Conservation (phyloP, 352 stramenopile genomes). For the Phytophthora litchii region DNA sequence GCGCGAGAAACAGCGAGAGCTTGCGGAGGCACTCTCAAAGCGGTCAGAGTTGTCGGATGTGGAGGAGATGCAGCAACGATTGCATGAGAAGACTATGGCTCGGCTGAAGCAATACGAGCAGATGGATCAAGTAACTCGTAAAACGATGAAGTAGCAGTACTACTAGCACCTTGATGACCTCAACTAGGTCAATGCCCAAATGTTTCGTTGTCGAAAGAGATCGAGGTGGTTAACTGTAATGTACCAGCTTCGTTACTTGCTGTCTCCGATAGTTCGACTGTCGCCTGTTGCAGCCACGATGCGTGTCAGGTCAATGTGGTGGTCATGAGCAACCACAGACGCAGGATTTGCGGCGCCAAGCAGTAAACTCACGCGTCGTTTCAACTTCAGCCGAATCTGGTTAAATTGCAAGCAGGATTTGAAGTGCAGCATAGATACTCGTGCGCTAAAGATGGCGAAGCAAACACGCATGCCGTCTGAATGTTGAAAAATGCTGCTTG, state of each 20-base stretch:
- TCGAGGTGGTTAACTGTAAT: slow-evolving; percentile 3
- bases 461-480: slow-evolving; percentile 3
- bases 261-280: not conserved
- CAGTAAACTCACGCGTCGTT: slow-evolving; percentile 6
- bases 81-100: slow-evolving; percentile 65
- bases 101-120: slow-evolving; percentile 48
- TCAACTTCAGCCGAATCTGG: slow-evolving; percentile 20
- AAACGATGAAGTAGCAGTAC: slow-evolving; percentile 21
- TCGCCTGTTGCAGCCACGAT: not conserved
- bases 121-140: slow-evolving; percentile 17
- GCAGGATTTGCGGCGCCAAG: slow-evolving; percentile 10
- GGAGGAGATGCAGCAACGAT: slow-evolving; percentile 49
- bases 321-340: not conserved
- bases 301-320: not conserved
- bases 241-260: not conserved
- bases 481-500: slow-evolving; percentile 20
- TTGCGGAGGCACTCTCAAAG: slow-evolving; percentile 46
- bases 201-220: not conserved
- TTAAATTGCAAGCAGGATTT: slow-evolving; percentile 26
- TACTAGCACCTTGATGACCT: too few species aligned
- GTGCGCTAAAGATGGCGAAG: slow-evolving; percentile 11
- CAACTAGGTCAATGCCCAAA: too few species aligned
- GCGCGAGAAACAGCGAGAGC: slow-evolving; percentile 44
- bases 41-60: slow-evolving; percentile 48
- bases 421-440: slow-evolving; percentile 35